Percentiles rank a stretch among this genome's conserved stretches.
Conservation (phyloP, 2,329 filamentous ascomycete species). For the Chalara sp. region DNA sequence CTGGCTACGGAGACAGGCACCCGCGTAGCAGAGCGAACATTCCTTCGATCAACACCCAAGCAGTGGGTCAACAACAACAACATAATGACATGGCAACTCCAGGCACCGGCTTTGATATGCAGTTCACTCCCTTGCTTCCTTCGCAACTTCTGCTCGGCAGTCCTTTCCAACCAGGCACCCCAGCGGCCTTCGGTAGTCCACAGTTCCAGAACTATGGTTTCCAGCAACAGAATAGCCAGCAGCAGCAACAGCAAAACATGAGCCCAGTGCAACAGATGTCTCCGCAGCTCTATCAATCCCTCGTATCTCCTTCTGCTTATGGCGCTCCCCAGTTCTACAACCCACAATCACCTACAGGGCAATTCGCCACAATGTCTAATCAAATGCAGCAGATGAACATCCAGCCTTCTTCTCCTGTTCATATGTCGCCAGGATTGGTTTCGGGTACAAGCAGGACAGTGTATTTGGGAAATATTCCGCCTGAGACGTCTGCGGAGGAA, state of each 20-base stretch:
- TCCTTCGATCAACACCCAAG: slow-evolving; percentile 84
- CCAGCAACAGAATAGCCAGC: slow-evolving; percentile 53
- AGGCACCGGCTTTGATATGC: slow-evolving; percentile 91
- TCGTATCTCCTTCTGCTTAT: slow-evolving; percentile 81
- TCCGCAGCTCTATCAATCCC: slow-evolving; percentile 73
- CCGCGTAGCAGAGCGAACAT: slow-evolving; percentile 72
- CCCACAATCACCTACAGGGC: slow-evolving; percentile 78
- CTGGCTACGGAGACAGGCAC: slow-evolving; percentile 81
- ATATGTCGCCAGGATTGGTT: slow-evolving; percentile 71
- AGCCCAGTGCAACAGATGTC: slow-evolving; percentile 77
- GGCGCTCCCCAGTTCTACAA: slow-evolving; percentile 75
- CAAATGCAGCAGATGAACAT: slow-evolving; percentile 42
- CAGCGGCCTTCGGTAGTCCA: slow-evolving; percentile 80
- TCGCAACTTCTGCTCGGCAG: slow-evolving; percentile 92
- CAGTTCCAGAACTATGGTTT: slow-evolving; percentile 87
- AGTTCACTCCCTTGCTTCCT: slow-evolving; percentile 95
- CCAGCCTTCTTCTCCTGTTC: slow-evolving; percentile 64
- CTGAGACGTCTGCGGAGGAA: slow-evolving; percentile 93
- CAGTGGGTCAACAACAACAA: slow-evolving; percentile 41
- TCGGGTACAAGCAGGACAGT: slow-evolving; percentile 93
- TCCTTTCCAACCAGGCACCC: slow-evolving; percentile 92
- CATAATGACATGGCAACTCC: slow-evolving; percentile 75
- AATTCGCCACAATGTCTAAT: slow-evolving; percentile 45
- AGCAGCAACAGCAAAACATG: slow-evolving; percentile 52
- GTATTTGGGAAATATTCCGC: slow-evolving; percentile 96